Conservation (phyloP, 106 monocot genomes). For the Vanilla planifolia region DNA sequence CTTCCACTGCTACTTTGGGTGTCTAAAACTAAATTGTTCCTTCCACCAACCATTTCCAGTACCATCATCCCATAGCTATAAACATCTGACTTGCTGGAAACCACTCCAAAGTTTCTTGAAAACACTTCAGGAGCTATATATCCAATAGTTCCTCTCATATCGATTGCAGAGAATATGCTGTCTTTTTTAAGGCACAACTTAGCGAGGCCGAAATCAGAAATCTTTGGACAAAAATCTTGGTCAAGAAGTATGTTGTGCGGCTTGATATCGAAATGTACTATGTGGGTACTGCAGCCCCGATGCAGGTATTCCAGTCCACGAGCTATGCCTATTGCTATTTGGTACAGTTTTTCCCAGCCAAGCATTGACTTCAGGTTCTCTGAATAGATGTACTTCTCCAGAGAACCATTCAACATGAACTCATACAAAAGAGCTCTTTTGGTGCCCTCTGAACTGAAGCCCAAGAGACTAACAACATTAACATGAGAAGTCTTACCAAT, state of each 20-base stretch:
- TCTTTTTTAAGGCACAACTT: slow-evolving; percentile 6
- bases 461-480: slow-evolving; percentile 12
- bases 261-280: slow-evolving; percentile 23
- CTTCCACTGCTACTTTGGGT: not conserved
- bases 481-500: slow-evolving; percentile 15
- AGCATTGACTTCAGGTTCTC: slow-evolving; percentile 6
- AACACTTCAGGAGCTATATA: slow-evolving; percentile 16
- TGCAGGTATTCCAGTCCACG: slow-evolving; percentile 17
- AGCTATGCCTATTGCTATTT: slow-evolving; percentile 17
- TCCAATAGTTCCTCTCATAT: slow-evolving; percentile 9
- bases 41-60: slow-evolving; percentile 15
- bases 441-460: slow-evolving; percentile 12
- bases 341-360: slow-evolving; percentile 6
- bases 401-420: slow-evolving; percentile 14
- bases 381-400: slow-evolving; percentile 16
- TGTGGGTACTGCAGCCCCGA: slow-evolving; percentile 8
- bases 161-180: slow-evolving; percentile 4
- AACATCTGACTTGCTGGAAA: slow-evolving; percentile 12
- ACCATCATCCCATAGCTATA: slow-evolving; percentile 19
- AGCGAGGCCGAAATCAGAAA: slow-evolving; percentile 16
- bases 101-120: slow-evolving; percentile 11
- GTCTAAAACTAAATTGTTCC: not conserved
- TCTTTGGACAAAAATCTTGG: slow-evolving; percentile 6
- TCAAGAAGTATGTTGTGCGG: slow-evolving; percentile 17
- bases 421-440: slow-evolving; percentile 16